Base-by-base conservation (phyloP, 345 rosid species). In the Raphanus sativus region DNA sequence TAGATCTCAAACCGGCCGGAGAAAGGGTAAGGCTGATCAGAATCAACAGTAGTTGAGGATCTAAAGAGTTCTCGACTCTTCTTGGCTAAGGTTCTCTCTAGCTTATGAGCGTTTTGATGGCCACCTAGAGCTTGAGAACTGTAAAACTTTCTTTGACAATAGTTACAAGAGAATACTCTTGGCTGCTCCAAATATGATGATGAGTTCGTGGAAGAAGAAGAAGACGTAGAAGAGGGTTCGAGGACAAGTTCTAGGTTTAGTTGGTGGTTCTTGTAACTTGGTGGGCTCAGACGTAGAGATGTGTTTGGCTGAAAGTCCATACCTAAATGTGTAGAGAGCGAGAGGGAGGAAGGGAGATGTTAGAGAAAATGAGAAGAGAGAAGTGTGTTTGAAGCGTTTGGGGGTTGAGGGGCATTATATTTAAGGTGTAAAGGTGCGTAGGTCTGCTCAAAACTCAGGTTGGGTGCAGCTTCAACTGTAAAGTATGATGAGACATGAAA, bases 111-210 rank as follows among this genome's bases (percentile, higher is more conserved):
- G 80, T 95, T 95, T 82, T 95, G 99, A 80, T 95, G 99, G 2
- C 99, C 97, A 2, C 99, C 99, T 28, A 95, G 94, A n/a, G 99
- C 98, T 81, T 95, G 99, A 48, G 99, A 95, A 75, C 99, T 95
- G 25, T 89, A 87, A 71, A 95, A 95, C 84, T 89, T 95, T 62
- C 98, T 85, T 77, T 87, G 90, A 81, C 99, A 95, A 72, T 87
- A 95, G 86, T 92, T 95, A 86, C 99, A 95, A 0, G 97, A 87
- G 84, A 95, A 95, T 34, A 88, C 69, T 65, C 99, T 76, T 8
- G 89, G 79, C 58, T 87, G 83, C 70, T 80, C 80, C 65, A 71
- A 75, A 69, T 70, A 75, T 69, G 83, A 66, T 45, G 74, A 71
- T 87, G 24, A 79, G 77, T 84, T 16, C 76, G 90, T 81, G n/a